Conservation (phyloP, 495 filamentous ascomycete genomes). For the Aspergillus bertholletiae region DNA sequence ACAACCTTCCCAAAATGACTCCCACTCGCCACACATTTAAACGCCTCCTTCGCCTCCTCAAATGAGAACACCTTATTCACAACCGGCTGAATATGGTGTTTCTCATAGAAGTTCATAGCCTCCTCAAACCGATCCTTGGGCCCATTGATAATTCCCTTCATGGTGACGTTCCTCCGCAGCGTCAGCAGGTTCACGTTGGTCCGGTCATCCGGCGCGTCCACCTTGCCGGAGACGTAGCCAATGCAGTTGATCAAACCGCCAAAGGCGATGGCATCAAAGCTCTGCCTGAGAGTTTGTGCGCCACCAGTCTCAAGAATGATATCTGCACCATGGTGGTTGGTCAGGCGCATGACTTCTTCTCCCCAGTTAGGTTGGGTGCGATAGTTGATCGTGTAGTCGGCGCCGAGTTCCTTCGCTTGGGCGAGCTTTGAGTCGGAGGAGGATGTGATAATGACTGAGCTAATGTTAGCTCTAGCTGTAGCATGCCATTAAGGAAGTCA, state of each 20-base stretch:
- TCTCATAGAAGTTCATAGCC: slow-evolving; percentile 58
- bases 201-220: slow-evolving; percentile 37
- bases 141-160: slow-evolving; percentile 61
- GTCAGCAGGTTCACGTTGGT: slow-evolving; percentile 52
- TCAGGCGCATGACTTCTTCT: slow-evolving; percentile 59
- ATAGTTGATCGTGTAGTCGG: slow-evolving; percentile 64
- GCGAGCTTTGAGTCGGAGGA: slow-evolving; percentile 64
- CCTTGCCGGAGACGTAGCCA: slow-evolving; percentile 61
- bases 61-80: slow-evolving; percentile 59
- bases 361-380: slow-evolving; percentile 65
- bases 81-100: slow-evolving; percentile 57
- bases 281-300: slow-evolving; percentile 56
- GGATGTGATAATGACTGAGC: slow-evolving; percentile 76
- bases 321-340: slow-evolving; percentile 58
- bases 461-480: too few relatives aligned
- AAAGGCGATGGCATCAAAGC: slow-evolving; percentile 58
- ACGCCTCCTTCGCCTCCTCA: slow-evolving; percentile 49
- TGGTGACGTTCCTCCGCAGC: slow-evolving; percentile 45
- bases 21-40: slow-evolving; percentile 55
- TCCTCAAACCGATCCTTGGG: slow-evolving; percentile 57
- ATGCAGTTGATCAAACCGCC: slow-evolving; percentile 67
- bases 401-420: slow-evolving; percentile 55
- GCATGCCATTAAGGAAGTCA: not conserved
- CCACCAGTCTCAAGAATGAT: slow-evolving; percentile 69
- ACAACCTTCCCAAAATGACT: slow-evolving; percentile 75